Evolutionary conservation across 140 eudicot species (phyloP), one percentile per base, ranked within the genome.

Genomic region (Senecio squalidus): DNA sequence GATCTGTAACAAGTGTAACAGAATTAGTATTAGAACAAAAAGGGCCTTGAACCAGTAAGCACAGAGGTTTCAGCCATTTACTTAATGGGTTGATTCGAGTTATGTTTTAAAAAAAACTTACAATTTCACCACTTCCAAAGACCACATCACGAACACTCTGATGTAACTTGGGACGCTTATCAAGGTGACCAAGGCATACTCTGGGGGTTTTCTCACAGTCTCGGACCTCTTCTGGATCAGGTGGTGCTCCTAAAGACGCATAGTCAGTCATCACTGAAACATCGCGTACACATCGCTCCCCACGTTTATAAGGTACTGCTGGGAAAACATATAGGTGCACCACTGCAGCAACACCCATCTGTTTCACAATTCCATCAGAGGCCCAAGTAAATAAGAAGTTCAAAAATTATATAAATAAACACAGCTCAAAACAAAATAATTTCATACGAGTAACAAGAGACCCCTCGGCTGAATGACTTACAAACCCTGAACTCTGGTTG

Each of bases 321-420:
- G 97, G 97, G 74, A 82, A 89, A 57, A 82, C 89, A 61, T 82
- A 85, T 9, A 89, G 80, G 70, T 90, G 97, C 36, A 86, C 90
- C 48, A 90, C 90, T 30, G 97, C 97, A 43, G 97, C 95, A 64
- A 90, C 58, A 55, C 97, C 95, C 97, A 90, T 90, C 97, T 90
- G 89, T 44, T 57, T 55, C 43, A 65, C 57, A 77, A 44, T 50
- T 60, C 76, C 56, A 40, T 23, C 21, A 23, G 31, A 49, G 55
- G n/a, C n/a, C n/a, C n/a, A n/a, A n/a, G n/a, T n/a, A n/a, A n/a
- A n/a, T n/a, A n/a, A n/a, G n/a, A n/a, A n/a, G n/a, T n/a, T n/a
- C n/a, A n/a, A n/a, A n/a, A n/a, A n/a, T n/a, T n/a, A n/a, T n/a
- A n/a, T n/a, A n/a, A n/a, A n/a, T n/a, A n/a, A n/a, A n/a, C n/a